These are phyloP conservation scores for Aspergillus taichungensis DNA, from an alignment of 495 filamentous ascomycete genomes.

Conservation along the genomic window DNA sequence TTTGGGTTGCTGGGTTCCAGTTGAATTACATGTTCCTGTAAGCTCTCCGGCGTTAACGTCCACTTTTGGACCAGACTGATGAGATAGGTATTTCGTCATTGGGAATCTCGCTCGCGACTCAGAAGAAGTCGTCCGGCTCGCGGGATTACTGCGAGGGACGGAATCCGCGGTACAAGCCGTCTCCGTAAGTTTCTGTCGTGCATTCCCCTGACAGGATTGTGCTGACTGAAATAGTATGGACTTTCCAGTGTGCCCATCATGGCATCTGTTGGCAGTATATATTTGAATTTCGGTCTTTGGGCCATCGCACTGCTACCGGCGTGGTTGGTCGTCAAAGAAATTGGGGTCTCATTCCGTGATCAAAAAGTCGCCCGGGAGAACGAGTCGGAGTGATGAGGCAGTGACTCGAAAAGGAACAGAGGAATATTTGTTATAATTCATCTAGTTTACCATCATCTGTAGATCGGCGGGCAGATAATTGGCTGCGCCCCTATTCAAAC, in stretches of 20 bases:
- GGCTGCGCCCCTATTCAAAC: too few relatives aligned
- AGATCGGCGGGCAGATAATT: too few relatives aligned
- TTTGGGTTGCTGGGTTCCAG: slow-evolving; percentile 52
- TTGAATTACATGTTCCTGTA: slow-evolving; percentile 56
- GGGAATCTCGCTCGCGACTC: slow-evolving; percentile 47
- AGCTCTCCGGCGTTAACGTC: slow-evolving; percentile 7
- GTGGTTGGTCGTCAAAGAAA: slow-evolving; percentile 48
- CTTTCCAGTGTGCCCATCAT: slow-evolving; percentile 47
- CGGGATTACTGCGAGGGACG: slow-evolving; percentile 50
- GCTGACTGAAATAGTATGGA: slow-evolving; percentile 36
- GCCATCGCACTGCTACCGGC: slow-evolving; percentile 45
- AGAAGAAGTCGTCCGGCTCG: slow-evolving; percentile 51
- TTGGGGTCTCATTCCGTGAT: slow-evolving; percentile 35
- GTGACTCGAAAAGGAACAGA: too few relatives aligned
- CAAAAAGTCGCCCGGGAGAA: slow-evolving; percentile 28
- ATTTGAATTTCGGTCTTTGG: slow-evolving; percentile 58
- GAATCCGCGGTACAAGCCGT: slow-evolving; percentile 56
- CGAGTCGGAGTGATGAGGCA: neutral
- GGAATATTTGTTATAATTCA: too few relatives aligned
- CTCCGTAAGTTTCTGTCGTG: slow-evolving; percentile 25
- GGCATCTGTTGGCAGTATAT: slow-evolving; percentile 49
- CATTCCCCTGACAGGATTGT: neutral
- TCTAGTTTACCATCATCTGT: too few relatives aligned
- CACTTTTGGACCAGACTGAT: slow-evolving; percentile 2
- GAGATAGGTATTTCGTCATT: slow-evolving; percentile 49